Evolutionary conservation across 2,329 filamentous ascomycete species (phyloP).

Genomic region (Hymenoscyphus albidus): DNA sequence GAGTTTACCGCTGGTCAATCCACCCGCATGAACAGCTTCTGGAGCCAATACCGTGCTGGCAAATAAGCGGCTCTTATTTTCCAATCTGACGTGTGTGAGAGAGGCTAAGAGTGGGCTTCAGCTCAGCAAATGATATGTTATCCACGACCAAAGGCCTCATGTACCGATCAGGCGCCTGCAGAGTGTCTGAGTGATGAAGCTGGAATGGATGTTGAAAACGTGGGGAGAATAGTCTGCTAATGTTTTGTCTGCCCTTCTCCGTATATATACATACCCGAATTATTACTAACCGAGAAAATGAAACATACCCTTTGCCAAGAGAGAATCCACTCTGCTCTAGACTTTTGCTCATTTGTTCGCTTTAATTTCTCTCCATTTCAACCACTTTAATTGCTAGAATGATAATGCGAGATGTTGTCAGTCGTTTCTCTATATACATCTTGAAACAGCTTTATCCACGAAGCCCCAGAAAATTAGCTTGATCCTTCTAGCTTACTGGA

Average conservation of each 20-base stretch:
- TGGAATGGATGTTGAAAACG: background rate
- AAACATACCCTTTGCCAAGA: too few species aligned
- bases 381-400: too few species aligned
- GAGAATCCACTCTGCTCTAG: too few species aligned
- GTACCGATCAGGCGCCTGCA: constrained; percentile 1
- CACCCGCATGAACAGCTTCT: constrained; percentile 19
- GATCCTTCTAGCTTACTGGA: too few species aligned
- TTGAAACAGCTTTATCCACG: too few species aligned
- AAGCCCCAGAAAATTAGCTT: too few species aligned
- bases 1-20: constrained; percentile 37
- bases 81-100: background rate
- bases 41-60: constrained; percentile 15
- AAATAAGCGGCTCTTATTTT: background rate
- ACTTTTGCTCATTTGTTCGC: too few species aligned
- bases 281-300: too few species aligned
- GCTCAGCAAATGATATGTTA: background rate
- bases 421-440: too few species aligned
- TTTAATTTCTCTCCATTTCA: too few species aligned
- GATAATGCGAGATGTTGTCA: too few species aligned
- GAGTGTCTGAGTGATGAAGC: constrained; percentile 1
- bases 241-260: background rate
- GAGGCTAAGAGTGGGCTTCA: background rate
- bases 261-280: background rate
- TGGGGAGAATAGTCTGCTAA: background rate
- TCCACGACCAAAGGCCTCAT: background rate